These are phyloP conservation scores for Phytophthora megakarya DNA, from an alignment of 352 stramenopile genomes.

Conservation along the genomic window DNA sequence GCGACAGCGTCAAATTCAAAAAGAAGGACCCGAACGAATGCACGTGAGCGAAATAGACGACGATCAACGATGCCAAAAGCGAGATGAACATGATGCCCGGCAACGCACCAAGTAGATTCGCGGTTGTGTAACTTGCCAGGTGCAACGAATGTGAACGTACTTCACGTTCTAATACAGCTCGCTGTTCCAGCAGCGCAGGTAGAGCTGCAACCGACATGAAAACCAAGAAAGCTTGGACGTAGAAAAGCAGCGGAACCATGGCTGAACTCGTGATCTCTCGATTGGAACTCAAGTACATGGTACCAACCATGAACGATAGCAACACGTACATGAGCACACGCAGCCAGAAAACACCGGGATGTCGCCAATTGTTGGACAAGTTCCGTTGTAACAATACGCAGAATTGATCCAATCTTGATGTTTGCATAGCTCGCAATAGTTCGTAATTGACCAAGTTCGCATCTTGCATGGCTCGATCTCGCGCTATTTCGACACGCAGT, in stretches of 20 bases:
- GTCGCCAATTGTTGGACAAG: constrained; percentile 67
- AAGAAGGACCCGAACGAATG: constrained; percentile 65
- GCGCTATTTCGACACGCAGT: constrained; percentile 37
- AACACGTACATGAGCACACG: constrained; percentile 80
- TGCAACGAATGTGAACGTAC: constrained; percentile 59
- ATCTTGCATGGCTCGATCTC: constrained; percentile 32
- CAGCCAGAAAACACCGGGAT: constrained; percentile 77
- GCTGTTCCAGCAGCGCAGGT: constrained; percentile 85
- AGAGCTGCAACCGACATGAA: constrained; percentile 92
- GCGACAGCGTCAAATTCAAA: constrained; percentile 74
- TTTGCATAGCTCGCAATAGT: constrained; percentile 38
- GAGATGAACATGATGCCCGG: constrained; percentile 71
- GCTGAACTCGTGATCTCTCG: constrained; percentile 34
- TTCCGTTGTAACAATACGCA: constrained; percentile 57
- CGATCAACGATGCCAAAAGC: constrained; percentile 51
- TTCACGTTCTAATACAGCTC: constrained; percentile 86
- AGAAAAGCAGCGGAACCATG: constrained; percentile 82
- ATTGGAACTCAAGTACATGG: constrained; percentile 71
- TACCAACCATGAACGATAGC: constrained; percentile 72
- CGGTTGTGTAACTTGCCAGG: constrained; percentile 72
- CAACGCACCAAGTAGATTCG: constrained; percentile 72
- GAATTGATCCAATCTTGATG: constrained; percentile 59
- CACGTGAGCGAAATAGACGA: constrained; percentile 57
- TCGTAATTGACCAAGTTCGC: constrained; percentile 38
- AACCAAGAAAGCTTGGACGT: constrained; percentile 89